Base-by-base conservation (phyloP, 257 asterid species). In the Coffea eugenioides region DNA sequence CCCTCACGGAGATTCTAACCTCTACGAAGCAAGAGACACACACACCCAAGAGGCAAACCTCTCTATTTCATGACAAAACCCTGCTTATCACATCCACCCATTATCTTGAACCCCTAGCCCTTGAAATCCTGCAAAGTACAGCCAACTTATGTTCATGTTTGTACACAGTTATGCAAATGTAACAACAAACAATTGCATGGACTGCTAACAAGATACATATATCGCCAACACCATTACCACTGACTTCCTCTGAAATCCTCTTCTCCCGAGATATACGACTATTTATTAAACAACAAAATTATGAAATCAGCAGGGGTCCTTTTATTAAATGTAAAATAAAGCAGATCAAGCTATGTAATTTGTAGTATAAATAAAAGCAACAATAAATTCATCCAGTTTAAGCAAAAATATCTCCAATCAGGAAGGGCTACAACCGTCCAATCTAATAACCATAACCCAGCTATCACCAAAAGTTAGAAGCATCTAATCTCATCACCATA, bases 41-140 rank as follows among this genome's bases (percentile, higher is more conserved):
- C 90, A 66, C 90, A 85, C 2, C 89, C 90, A 9, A 88, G 88
- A 14, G 90, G 85, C 82, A 87, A 71, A 25, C 87, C 92, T 71
- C 92, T 90, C 86, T 89, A 90, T 80, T 89, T 89, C 92, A 89
- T 89, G 25, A 90, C 90, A 52, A 89, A 89, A 2, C 92, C 92
- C 73, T 89, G 92, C 75, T 89, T 89, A 77, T 89, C 92, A 82
- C 92, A 89, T 6, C 92, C 92, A 8, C 90, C 92, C 90, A 83
- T 89, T n/a, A 89, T 89, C 82, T 89, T 89, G 80, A 89, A 89
- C 0, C 87, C 92, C 36, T 89, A 89, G 0, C 92, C 90, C 83
- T 89, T 85, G 64, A 86, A 87, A 67, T 89, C 91, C 91, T 88
- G 79, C 14, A 11, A 67, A 31, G 49, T 54, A 57, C 43, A 70